Percentiles rank a stretch among this genome's conserved stretches.
Conservation (phyloP, 345 rosid species). For the Rhodamnia rubescens region DNA sequence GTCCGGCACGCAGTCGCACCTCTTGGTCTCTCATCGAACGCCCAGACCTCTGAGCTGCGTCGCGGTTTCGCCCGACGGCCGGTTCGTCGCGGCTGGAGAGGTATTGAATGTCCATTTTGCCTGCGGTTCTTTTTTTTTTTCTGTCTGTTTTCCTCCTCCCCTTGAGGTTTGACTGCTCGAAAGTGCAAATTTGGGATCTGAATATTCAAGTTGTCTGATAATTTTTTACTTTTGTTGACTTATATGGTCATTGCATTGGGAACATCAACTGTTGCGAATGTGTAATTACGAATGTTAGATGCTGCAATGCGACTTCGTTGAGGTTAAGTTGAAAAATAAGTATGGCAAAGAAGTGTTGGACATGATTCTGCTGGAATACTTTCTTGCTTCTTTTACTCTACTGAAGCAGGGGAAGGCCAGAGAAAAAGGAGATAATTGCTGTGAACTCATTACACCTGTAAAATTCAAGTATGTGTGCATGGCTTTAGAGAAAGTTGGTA, state of each 20-base stretch:
- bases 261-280: not conserved
- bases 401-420: not conserved
- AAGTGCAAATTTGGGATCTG: not conserved
- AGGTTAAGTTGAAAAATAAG: not conserved
- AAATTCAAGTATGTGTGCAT: not conserved
- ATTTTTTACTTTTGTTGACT: not conserved
- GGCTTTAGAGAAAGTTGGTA: not conserved
- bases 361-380: not conserved
- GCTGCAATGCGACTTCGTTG: not conserved
- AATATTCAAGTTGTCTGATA: not conserved
- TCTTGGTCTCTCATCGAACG: slow-evolving; percentile 45
- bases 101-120: slow-evolving; percentile 6
- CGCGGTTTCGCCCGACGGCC: slow-evolving; percentile 49
- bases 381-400: not conserved
- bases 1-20: slow-evolving; percentile 46
- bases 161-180: not conserved
- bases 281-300: not conserved
- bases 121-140: not conserved
- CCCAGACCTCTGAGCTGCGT: slow-evolving; percentile 63
- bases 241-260: not conserved
- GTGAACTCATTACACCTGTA: not conserved
- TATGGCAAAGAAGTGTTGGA: not conserved
- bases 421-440: not conserved
- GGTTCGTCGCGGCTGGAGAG: slow-evolving; percentile 73
- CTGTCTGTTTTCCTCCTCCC: not conserved